Evolutionary conservation across 495 filamentous ascomycete species (phyloP).

Genomic region (Friedmanniomyces simplex): DNA sequence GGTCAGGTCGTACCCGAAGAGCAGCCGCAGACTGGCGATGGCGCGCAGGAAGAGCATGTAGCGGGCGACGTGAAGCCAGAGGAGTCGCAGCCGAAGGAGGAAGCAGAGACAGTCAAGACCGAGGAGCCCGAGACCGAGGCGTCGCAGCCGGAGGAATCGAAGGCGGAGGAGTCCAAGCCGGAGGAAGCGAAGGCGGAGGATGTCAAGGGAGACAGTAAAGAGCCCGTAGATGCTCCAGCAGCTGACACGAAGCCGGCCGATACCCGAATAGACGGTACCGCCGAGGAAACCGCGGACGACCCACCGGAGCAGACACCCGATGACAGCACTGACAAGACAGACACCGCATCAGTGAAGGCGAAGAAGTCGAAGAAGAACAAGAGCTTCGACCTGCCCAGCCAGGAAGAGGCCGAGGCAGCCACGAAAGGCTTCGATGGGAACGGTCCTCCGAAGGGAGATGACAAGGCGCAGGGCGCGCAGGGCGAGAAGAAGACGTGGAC

Average conservation of each 20-base stretch:
- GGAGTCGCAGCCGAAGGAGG: too few species aligned
- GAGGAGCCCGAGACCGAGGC: too few species aligned
- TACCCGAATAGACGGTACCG: too few species aligned
- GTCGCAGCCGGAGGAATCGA: too few species aligned
- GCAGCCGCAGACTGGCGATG: conserved; percentile 12
- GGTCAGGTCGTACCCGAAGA: conserved; percentile 27
- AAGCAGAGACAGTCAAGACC: too few species aligned
- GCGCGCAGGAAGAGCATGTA: background rate
- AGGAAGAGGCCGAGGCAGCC: conserved; percentile 22
- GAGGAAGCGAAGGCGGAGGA: background rate
- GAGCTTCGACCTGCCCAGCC: conserved; percentile 17
- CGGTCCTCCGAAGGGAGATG: background rate
- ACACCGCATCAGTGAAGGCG: background rate
- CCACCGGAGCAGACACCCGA: conserved; percentile 12
- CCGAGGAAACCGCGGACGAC: background rate
- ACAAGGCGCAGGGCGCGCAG: conserved; percentile 1
- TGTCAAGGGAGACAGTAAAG: background rate
- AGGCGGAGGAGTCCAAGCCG: too few species aligned
- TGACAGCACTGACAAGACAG: background rate
- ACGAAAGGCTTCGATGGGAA: conserved; percentile 9
- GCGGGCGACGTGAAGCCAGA: background rate
- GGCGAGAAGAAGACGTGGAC: conserved; percentile 19
- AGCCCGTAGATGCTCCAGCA: background rate
- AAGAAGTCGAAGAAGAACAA: conserved; percentile 15
- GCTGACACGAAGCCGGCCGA: background rate